phyloP scores from a whole-genome alignment of 2,329 filamentous ascomycete species.

The Microcyclospora pomicola region DNA sequence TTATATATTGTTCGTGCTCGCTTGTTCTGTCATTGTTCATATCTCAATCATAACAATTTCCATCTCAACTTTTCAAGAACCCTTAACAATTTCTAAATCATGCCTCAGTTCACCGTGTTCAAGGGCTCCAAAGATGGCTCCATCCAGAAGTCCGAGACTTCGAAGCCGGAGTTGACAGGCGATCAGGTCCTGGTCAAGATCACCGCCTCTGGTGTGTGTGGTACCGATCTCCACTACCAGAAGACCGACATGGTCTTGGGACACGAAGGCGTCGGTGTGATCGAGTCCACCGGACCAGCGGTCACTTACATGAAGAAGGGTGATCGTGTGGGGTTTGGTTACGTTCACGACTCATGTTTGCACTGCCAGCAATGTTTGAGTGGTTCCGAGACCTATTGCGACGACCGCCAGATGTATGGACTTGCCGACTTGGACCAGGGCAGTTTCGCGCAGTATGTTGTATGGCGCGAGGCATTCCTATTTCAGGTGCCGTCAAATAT shows the following conservation, averaged over 20 bases:
- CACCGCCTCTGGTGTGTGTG: constrained; percentile 54
- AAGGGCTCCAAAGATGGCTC: constrained; percentile 46
- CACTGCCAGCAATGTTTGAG: constrained; percentile 33
- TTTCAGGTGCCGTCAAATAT: constrained; percentile 34
- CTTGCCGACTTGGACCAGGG: constrained; percentile 33
- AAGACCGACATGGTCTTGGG: constrained; percentile 34
- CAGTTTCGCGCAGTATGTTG: constrained; percentile 30
- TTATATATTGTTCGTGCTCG: no score
- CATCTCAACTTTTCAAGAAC: no score
- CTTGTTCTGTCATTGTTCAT: no score
- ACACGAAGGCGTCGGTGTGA: constrained; percentile 41
- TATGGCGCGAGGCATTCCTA: constrained; percentile 37
- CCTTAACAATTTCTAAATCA: constrained; percentile 2
- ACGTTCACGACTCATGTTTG: constrained; percentile 32
- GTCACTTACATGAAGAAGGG: constrained; percentile 36
- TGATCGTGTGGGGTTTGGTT: constrained; percentile 40
- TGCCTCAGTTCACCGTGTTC: constrained; percentile 45
- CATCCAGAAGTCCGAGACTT: constrained; percentile 38
- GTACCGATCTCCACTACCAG: constrained; percentile 39
- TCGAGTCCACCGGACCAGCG: constrained; percentile 34
- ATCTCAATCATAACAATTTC: no score
- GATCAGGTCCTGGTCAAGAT: constrained; percentile 49
- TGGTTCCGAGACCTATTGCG: constrained; percentile 33
- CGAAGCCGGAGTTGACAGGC: constrained; percentile 30
- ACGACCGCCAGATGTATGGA: constrained; percentile 31